phyloP scores from a whole-genome alignment of 1,139 yeast species.

The Diutina neorugosa region DNA sequence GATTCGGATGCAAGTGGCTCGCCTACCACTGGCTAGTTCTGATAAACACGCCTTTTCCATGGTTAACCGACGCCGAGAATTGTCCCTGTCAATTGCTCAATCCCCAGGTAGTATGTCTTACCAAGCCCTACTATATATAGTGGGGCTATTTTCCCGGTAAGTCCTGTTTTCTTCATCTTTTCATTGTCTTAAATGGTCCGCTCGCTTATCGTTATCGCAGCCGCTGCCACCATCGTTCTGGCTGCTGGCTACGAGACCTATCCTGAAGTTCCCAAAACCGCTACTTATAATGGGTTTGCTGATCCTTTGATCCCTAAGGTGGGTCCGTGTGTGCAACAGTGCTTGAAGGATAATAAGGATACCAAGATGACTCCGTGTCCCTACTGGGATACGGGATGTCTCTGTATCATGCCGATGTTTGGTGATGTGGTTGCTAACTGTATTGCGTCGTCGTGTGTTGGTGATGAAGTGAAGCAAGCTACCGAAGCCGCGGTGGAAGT shows the following conservation, averaged over 20 bases:
- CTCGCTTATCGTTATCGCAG: neutral
- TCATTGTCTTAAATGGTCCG: neutral
- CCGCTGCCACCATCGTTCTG: constrained; percentile 7
- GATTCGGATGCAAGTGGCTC: neutral
- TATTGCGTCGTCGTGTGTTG: constrained; percentile 6
- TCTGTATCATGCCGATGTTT: constrained; percentile 10
- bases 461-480: neutral
- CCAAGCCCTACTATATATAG: neutral
- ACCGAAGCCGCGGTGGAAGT: neutral
- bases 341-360: neutral
- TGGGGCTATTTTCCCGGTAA: neutral
- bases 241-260: constrained; percentile 7
- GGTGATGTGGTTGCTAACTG: constrained; percentile 8
- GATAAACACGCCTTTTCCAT: neutral
- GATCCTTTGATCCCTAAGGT: constrained; percentile 8
- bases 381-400: constrained; percentile 11
- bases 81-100: too few relatives aligned
- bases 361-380: constrained; percentile 10
- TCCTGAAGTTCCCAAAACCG: constrained; percentile 10
- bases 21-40: neutral
- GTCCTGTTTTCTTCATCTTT: too few relatives aligned
- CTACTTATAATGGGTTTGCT: constrained; percentile 11
- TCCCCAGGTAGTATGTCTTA: too few relatives aligned
- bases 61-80: neutral
- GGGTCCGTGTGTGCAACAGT: constrained; percentile 8